Evolutionary conservation across 495 filamentous ascomycete species (phyloP).

Genomic region (Aspergillus indologenus): DNA sequence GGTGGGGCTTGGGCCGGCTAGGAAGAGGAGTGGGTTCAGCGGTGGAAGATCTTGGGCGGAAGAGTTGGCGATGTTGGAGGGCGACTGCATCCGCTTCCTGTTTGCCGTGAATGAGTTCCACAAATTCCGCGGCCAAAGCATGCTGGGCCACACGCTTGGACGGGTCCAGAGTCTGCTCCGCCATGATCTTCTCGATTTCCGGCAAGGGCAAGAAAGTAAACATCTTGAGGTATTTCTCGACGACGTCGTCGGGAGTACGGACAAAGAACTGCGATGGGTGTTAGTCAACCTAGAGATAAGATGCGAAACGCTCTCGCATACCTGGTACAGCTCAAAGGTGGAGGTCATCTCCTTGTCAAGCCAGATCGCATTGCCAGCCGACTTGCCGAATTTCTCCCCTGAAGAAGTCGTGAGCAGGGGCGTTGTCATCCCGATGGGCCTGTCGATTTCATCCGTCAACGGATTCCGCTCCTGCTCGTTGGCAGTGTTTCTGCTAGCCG

Average conservation of each 20-base stretch:
- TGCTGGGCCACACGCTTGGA: constrained; percentile 76
- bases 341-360: constrained; percentile 77
- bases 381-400: constrained; percentile 94
- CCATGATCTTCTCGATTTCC: constrained; percentile 62
- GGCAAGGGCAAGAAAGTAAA: constrained; percentile 82
- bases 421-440: constrained; percentile 80
- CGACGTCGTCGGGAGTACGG: constrained; percentile 72
- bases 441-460: constrained; percentile 34
- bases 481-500: constrained; percentile 54
- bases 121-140: constrained; percentile 72
- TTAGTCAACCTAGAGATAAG: constrained; percentile 16
- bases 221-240: constrained; percentile 77
- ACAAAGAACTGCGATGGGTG: constrained; percentile 66
- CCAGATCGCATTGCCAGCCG: constrained; percentile 92
- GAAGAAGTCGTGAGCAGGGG: constrained; percentile 82
- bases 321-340: constrained; percentile 80
- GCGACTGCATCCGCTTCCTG: constrained; percentile 54
- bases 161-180: constrained; percentile 61
- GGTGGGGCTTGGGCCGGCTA: constrained; percentile 22
- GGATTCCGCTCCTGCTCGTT: constrained; percentile 26
- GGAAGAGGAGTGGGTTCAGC: constrained; percentile 39
- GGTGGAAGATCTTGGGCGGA: constrained; percentile 41
- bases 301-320: constrained; percentile 24
- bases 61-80: constrained; percentile 58
- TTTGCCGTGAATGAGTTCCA: constrained; percentile 72